These are phyloP conservation scores for Phycomyces nitens DNA, from an alignment of 192 early-diverging fungal species.

Conservation along the genomic window DNA sequence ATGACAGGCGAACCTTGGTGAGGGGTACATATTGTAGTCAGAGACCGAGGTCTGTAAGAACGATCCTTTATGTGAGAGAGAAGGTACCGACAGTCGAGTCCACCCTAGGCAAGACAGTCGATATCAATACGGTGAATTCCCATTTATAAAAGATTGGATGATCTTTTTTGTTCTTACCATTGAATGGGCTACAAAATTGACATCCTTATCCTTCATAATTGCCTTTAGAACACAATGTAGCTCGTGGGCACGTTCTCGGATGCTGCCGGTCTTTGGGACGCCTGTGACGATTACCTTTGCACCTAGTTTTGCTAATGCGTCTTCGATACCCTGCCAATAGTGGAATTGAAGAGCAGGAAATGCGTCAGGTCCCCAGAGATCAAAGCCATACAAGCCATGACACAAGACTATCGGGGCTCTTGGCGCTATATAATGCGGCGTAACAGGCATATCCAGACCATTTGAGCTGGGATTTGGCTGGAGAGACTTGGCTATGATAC, in stretches of 20 bases:
- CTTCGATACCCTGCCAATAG: slow-evolving; percentile 80
- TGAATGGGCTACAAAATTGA: slow-evolving; percentile 92
- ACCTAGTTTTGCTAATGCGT: slow-evolving; percentile 75
- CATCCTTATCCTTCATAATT: slow-evolving; percentile 46
- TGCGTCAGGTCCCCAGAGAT: slow-evolving; percentile 72
- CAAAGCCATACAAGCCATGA: slow-evolving; percentile 92
- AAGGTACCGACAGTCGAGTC: slow-evolving; percentile 90
- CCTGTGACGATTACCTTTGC: slow-evolving; percentile 77
- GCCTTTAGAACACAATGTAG: slow-evolving; percentile 65
- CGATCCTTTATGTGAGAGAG: slow-evolving; percentile 76
- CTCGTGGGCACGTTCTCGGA: slow-evolving; percentile 72
- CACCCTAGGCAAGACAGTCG: slow-evolving; percentile 55
- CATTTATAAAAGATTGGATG: background rate
- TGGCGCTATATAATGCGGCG: slow-evolving; percentile 66
- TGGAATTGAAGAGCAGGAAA: slow-evolving; percentile 80
- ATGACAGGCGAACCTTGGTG: slow-evolving; percentile 91
- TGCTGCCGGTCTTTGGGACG: slow-evolving; percentile 70
- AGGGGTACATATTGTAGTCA: slow-evolving; percentile 92
- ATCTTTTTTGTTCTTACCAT: slow-evolving; percentile 55
- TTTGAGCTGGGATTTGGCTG: no score
- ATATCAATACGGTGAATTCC: slow-evolving; percentile 2
- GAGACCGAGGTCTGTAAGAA: slow-evolving; percentile 67
- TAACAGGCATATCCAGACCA: slow-evolving; percentile 37
- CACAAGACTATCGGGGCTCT: slow-evolving; percentile 81
- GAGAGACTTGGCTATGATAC: no score